Conservation (phyloP, 106 monocot species). For the Ottelia alismoides region DNA sequence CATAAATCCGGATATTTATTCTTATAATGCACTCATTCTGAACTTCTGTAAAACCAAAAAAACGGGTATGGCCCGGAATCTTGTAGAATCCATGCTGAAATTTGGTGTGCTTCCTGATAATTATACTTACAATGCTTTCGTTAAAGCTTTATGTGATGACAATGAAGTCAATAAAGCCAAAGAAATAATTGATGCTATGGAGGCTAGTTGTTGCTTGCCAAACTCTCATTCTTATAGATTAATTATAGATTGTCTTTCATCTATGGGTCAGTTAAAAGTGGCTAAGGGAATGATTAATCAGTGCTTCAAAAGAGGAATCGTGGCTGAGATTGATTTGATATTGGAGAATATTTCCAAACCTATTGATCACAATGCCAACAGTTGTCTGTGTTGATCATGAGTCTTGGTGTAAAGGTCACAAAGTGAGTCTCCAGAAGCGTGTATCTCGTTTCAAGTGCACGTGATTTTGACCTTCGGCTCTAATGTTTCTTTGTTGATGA, state of each 20-base stretch:
- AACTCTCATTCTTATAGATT: conserved; percentile 33
- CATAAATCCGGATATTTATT: conserved; percentile 55
- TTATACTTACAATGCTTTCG: conserved; percentile 66
- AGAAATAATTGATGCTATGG: conserved; percentile 39
- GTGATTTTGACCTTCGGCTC: too few relatives aligned
- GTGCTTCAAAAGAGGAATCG: conserved; percentile 28
- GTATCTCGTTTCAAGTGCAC: too few relatives aligned
- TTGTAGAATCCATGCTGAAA: conserved; percentile 73
- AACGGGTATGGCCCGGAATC: conserved; percentile 38
- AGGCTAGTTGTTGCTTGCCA: conserved; percentile 28
- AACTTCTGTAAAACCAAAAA: conserved; percentile 61
- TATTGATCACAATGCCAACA: too few relatives aligned
- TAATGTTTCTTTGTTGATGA: too few relatives aligned
- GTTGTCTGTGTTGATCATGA: too few relatives aligned
- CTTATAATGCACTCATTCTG: conserved; percentile 70
- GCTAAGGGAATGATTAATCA: conserved; percentile 24
- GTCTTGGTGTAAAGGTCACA: too few relatives aligned
- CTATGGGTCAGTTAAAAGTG: conserved; percentile 23
- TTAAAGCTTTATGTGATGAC: conserved; percentile 48
- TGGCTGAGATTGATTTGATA: too few relatives aligned
- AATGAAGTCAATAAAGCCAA: conserved; percentile 47
- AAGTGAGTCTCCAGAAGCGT: too few relatives aligned
- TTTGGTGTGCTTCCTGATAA: conserved; percentile 62
- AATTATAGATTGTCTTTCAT: conserved; percentile 29
- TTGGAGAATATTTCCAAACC: too few relatives aligned